Base-by-base conservation (phyloP, 495 filamentous ascomycete species). In the Aspergillus egyptiacus region DNA sequence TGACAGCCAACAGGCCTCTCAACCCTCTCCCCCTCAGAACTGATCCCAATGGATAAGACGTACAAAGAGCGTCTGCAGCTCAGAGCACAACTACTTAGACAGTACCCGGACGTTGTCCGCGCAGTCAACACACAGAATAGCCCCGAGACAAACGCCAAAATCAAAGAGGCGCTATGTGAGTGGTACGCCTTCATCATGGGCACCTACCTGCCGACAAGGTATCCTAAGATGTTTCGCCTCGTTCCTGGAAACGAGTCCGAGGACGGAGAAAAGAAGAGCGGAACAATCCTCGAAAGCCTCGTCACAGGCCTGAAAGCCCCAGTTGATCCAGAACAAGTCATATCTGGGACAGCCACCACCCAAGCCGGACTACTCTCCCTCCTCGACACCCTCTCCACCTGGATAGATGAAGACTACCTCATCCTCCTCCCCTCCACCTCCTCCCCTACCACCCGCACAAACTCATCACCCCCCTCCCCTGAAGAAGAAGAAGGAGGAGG, bases 391-490 rank as follows among this genome's bases (percentile, higher is more conserved):
- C 69, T 89, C 5, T 77, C 72, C 41, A 66, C 70, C 32, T 77
- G 76, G 42, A 68, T 91, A 19, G 87, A 91, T 49, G 80, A 85
- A 38, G 89, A 95, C 46, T 79, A 91, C 63, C 77, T 91, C 22
- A 67, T 95, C 41, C 74, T 94, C 2, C 67, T 84, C 7, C 28
- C 5, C 9, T 32, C 28, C 11, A 38, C 36, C 3, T 36, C 23
- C 28, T 14, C 13, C 3, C n/a, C n/a, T n/a, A n/a, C n/a, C n/a
- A n/a, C n/a, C n/a, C n/a, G n/a, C n/a, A n/a, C n/a, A n/a, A n/a
- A n/a, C n/a, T n/a, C n/a, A n/a, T 32, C 43, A 18, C 17, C n/a
- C 32, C 18, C 22, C 33, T 3, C 33, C 4, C 11, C 36, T 3
- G 24, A 36, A 2, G 32, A 24, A 17, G 40, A 54, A n/a, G 38